Evolutionary conservation across 768 basidiomycete genomes (phyloP), one percentile per base, ranked within the genome.

Genomic region (Lentinula aciculospora): DNA sequence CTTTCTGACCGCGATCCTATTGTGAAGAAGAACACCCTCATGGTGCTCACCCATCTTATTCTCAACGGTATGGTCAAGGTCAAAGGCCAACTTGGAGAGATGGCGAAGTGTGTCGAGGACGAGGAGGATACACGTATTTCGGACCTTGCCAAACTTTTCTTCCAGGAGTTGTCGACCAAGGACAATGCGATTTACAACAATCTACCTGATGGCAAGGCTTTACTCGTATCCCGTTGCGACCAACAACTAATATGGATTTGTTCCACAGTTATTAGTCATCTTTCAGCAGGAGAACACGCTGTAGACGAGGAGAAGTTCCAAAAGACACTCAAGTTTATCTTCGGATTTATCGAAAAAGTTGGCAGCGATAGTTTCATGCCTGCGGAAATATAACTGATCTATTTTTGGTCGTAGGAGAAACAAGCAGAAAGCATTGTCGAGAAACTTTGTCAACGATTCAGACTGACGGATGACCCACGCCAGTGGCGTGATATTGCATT

Each of bases 101-200:
- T 99, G 96, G 97, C 96, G n/a, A 98, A 99, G 72, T 98, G 97
- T 68, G 73, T 98, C 6, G 94, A 98, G 73, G 96, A 98, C 70
- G 78, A 82, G 23, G 96, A 98, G 23, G 96, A 98, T 58, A 78
- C 78, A 46, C 74, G 96, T 13, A 89, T 99, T 59, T 83, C 90
- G 17, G 96, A 98, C 65, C 79, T 99, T 37, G 96, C 97, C n/a
- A 96, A 94, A 71, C 69, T 99, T 50, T 99, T 99, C 84, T 99
- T 99, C 77, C 89, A 84, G 21, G 95, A 98, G 67, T 73, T 99
- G 53, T 88, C 92, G 32, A 94, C 92, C 27, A 99, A 98, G 74
- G 97, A 98, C 64, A 99, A 99, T 68, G 97, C 95, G 6, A 95
- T 99, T 58, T 98, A 98, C 69, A 98, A 98, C 72, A 99, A 99